Evolutionary conservation across 1,139 yeast genomes (phyloP), one percentile per base, ranked within the genome.

Genomic region (Debaryomyces sp.): DNA sequence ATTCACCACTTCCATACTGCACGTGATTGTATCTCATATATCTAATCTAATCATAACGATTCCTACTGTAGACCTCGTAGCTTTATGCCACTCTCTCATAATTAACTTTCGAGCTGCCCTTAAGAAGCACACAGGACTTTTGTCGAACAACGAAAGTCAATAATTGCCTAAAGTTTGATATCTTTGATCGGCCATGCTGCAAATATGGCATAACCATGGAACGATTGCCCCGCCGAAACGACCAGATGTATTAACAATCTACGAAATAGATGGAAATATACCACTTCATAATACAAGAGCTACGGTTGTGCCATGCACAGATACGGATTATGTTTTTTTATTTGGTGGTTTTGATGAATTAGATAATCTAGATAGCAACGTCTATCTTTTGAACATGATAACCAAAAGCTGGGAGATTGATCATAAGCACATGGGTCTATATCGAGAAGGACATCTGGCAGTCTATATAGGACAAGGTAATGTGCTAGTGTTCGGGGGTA

Each of bases 261-360:
- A 41, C 22, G 36, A 18, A n/a, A 41, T 17, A 2, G 17, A 30
- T 10, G 52, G 52, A 10, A 8, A 21, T n/a, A 47, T 54, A 22
- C 80, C 81, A 0, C 59, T 65, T 13, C 67, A 67, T 35, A 66
- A 76, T 45, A 67, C 73, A 41, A 78, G 76, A 55, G 71, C 82
- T 2, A 70, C 84, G 0, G 62, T 73, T 4, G 77, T 78, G 4
- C 66, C 76, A 2, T 71, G 80, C 47, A 62, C 71, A 2, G 73
- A 67, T 6, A 69, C 71, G 1, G 73, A 73, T 23, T 67, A 67
- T 48, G 65, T 80, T 2, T 76, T 81, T 52, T 59, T 80, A 10
- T 81, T 69, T 62, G 85, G 85, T 5, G 85, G 86, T 2, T 81
- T 80, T 55, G 85, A 81, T 56, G 80, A 73, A 43, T 67, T 64